Base-by-base conservation (phyloP, 2,329 filamentous ascomycete species). In the Uncinocarpus reesii region DNA sequence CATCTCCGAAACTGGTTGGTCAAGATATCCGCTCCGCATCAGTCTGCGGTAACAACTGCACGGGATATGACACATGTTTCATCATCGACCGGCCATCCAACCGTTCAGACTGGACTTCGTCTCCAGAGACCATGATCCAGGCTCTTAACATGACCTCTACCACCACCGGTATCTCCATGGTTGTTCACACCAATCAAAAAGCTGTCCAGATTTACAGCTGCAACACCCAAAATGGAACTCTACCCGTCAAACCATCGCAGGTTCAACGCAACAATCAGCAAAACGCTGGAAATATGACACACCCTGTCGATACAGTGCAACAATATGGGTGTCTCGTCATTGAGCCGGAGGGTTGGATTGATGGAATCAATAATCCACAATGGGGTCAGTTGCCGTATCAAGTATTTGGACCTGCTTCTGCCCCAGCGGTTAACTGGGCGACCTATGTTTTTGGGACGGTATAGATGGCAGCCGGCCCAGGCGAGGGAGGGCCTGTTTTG, bases 301-400 rank as follows among this genome's bases (percentile, higher is more conserved):
- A 66, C 7, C 58, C 65, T 56, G 69, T 61, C 54, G 63, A 60
- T 62, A 57, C 63, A 70, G 57, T 77, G 62, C 56, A 72, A 62
- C 53, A 89, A 71, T 86, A 88, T 61, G 88, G 86, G 26, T 95
- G 90, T 65, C 61, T 95, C 21, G 90, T 95, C 42, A 77, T 95
- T 65, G 90, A 95, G 70, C 86, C 92, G 10, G 79, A 95, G 73
- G 88, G 92, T 64, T 95, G 81, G 78, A 94, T 95, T 60, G 89
- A 94, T 62, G 88, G 76, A 21, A 92, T 96, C 69, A 95, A 95
- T 69, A 78, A 93, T 58, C 89, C 89, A 0, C 78, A 87, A 65
- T 95, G 90, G 90, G 80, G 80, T 51, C 78, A 89, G 48, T 67
- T 59, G 24, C 48, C 58, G 1, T 63, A 63, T 53, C 65, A 70